These are phyloP conservation scores for Mycena rosella DNA, from an alignment of 768 basidiomycete genomes.

Conservation along the genomic window DNA sequence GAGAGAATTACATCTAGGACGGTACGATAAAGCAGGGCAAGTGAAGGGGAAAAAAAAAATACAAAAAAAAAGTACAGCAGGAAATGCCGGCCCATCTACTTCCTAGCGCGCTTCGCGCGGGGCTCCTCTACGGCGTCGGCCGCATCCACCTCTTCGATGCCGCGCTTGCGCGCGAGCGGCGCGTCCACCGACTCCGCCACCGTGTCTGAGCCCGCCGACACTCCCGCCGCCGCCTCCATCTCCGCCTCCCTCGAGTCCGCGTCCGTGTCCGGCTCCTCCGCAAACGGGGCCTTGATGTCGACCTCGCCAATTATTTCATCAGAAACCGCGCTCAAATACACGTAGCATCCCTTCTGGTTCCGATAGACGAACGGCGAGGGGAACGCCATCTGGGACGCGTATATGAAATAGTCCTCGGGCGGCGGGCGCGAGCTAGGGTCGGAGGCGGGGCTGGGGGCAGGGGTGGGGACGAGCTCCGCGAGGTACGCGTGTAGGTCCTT, in stretches of 20 bases:
- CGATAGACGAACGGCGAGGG: no score
- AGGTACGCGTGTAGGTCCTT: conserved; percentile 22
- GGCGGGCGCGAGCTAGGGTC: background rate
- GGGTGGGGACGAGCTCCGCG: conserved; percentile 13
- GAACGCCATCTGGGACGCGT: no score
- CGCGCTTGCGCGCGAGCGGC: conserved; percentile 12
- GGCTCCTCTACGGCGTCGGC: background rate
- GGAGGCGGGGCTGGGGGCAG: background rate
- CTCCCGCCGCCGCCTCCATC: no score
- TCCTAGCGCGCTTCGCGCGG: conserved; percentile 14
- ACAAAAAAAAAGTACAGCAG: no score
- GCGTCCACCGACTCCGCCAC: background rate
- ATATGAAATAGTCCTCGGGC: background rate
- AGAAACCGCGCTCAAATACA: no score
- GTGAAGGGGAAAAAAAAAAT: background rate
- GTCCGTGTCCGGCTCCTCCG: no score
- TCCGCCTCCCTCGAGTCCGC: no score
- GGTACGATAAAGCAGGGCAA: background rate
- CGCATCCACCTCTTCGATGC: background rate
- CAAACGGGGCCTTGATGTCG: no score
- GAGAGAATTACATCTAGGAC: background rate
- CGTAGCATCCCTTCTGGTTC: no score
- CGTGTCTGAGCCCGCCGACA: no score
- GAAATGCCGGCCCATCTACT: background rate
- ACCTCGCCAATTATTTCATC: no score